Conservation (phyloP, 768 basidiomycete species). For the Phanerochaete sordida region DNA sequence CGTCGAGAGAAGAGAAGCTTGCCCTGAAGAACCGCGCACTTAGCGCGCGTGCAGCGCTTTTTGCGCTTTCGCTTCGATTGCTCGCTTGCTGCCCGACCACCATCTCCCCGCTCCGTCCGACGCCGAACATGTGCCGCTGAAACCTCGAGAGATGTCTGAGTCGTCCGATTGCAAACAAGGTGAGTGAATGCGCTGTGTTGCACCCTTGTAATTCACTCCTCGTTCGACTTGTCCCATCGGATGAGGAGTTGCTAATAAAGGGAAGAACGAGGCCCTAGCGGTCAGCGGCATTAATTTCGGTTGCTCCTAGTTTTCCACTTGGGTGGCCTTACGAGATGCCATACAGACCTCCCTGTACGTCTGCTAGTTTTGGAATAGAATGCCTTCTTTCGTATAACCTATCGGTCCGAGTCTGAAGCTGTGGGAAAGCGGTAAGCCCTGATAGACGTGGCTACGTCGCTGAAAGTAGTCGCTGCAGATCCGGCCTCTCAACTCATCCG, state of each 20-base stretch:
- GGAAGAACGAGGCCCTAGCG: conserved; percentile 36
- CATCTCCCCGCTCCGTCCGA: background rate
- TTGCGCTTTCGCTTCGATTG: background rate
- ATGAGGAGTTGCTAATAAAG: conserved; percentile 50
- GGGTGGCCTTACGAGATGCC: conserved; percentile 63
- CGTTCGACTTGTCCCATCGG: conserved; percentile 39
- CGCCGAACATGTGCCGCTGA: background rate
- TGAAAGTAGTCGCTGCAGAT: background rate
- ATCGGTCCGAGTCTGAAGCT: background rate
- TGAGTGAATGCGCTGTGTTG: background rate
- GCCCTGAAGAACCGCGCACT: conserved; percentile 6
- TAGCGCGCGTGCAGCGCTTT: background rate
- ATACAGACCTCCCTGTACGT: conserved; percentile 32
- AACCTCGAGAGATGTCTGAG: background rate
- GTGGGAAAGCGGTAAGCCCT: background rate
- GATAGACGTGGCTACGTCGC: background rate
- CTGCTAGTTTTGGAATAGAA: background rate
- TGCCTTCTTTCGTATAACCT: background rate
- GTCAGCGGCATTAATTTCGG: conserved; percentile 54
- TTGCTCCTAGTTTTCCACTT: conserved; percentile 32
- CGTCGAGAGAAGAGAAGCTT: background rate
- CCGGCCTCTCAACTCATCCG: too few species aligned
- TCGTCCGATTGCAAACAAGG: background rate
- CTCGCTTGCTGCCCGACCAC: background rate
- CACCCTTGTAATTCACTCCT: conserved; percentile 45